Evolutionary conservation across 2,329 filamentous ascomycete genomes (phyloP).

Genomic region (Esteya vermicola): DNA sequence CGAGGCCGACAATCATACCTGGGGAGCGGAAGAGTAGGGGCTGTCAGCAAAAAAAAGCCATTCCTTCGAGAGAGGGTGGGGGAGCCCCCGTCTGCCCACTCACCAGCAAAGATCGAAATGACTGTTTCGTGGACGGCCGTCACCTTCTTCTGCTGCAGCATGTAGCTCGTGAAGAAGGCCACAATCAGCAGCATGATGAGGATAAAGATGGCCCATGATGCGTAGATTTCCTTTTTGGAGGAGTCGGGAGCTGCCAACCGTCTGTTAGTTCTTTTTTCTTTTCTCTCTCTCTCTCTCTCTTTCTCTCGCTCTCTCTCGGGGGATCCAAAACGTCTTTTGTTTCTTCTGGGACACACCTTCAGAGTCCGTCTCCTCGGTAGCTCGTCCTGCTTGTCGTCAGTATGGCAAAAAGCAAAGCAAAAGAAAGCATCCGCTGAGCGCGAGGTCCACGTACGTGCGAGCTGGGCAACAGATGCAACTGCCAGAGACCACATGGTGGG

Average conservation of each 20-base stretch:
- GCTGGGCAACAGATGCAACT: conserved; percentile 21
- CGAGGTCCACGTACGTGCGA: conserved; percentile 22
- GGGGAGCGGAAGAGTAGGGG: background rate
- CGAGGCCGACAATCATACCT: conserved; percentile 92
- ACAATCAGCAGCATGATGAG: conserved; percentile 86
- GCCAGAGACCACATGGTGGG: conserved; percentile 11
- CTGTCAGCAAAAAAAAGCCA: background rate
- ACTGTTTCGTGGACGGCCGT: conserved; percentile 97
- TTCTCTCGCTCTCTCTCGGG: no score
- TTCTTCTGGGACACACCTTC: no score
- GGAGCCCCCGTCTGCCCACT: conserved; percentile 4
- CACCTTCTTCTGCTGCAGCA: conserved; percentile 90
- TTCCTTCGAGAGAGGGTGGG: no score
- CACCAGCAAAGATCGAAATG: conserved; percentile 92
- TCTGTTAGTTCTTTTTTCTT: background rate
- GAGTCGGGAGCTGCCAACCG: conserved; percentile 57
- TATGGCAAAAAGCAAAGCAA: background rate
- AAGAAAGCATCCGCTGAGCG: background rate
- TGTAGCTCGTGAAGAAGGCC: conserved; percentile 93
- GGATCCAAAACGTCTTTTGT: no score
- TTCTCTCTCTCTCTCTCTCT: background rate
- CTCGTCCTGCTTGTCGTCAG: conserved; percentile 20
- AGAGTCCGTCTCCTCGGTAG: conserved; percentile 30
- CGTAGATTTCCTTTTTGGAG: conserved; percentile 83
- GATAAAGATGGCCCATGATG: conserved; percentile 96